Conservation (phyloP, 805 yeast species). For the Lipomyces starkeyi region DNA sequence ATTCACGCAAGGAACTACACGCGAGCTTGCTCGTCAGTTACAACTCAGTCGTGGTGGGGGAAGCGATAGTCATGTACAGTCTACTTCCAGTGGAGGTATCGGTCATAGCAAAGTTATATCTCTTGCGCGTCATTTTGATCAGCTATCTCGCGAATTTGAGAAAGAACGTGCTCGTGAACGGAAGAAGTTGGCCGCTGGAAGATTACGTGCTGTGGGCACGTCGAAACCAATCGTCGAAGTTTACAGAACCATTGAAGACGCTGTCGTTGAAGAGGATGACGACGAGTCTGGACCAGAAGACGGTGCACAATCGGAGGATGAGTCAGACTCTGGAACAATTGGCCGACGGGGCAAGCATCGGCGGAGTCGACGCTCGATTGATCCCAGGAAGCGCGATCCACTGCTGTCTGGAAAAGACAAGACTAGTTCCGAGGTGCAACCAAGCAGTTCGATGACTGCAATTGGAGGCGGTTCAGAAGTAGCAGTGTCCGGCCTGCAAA, state of each 20-base stretch:
- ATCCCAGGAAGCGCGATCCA: slow-evolving; percentile 3
- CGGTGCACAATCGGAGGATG: slow-evolving; percentile 30
- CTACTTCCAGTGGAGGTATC: slow-evolving; percentile 17
- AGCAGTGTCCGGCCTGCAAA: neutral
- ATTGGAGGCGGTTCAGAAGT: neutral
- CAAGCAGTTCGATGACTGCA: neutral
- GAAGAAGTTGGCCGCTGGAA: slow-evolving; percentile 61
- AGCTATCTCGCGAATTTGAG: slow-evolving; percentile 82
- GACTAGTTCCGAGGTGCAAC: neutral
- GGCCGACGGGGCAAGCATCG: slow-evolving; percentile 18
- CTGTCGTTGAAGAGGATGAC: slow-evolving; percentile 64
- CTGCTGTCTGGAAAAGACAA: slow-evolving; percentile 4
- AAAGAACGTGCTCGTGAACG: slow-evolving; percentile 83
- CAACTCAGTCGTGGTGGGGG: slow-evolving; percentile 34
- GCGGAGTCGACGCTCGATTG: neutral
- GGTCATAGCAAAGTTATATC: slow-evolving; percentile 45
- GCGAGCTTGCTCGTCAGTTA: slow-evolving; percentile 37
- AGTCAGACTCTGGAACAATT: slow-evolving; percentile 35
- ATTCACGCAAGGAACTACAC: slow-evolving; percentile 36
- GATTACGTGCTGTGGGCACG: slow-evolving; percentile 61
- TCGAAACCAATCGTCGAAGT: slow-evolving; percentile 91
- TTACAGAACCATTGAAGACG: slow-evolving; percentile 85
- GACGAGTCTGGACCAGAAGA: slow-evolving; percentile 41
- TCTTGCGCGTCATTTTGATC: slow-evolving; percentile 71
- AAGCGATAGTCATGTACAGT: slow-evolving; percentile 25